Evolutionary conservation across 164 flowering plant species (phyloP), one percentile per base, ranked within the genome.

Genomic region (Annona cherimola): DNA sequence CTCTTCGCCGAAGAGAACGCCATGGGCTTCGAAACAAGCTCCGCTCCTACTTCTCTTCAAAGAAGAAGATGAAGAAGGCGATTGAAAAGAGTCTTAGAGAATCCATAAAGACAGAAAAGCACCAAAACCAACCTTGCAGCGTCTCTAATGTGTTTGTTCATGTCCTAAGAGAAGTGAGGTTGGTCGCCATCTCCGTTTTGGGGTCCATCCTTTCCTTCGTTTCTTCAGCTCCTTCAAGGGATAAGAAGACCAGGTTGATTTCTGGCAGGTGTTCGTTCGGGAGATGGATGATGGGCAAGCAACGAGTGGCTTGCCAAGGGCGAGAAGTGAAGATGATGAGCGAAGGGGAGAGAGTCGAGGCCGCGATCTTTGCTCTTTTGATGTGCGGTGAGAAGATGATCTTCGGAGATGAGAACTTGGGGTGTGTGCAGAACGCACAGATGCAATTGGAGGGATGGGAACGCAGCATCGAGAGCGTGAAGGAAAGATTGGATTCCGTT

Each of bases 391-490:
- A 26, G 35, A 26, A 26, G 35, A 26, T 26, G 35, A 26, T 71
- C 12, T 67, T 72, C 66, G 67, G 77, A 59, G 79, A 67, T 8
- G 60, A 2, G 8, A 77, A 76, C 63, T 61, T 42, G 3, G 75
- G 80, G 61, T 67, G 46, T 50, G 73, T 80, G 60, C 78, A 81
- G 8, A 45, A 69, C 42, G 84, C 82, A 4, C 77, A 69, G 41
- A 84, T 74, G 57, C 83, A 86, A 70, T 63, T 88, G 82, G 90
- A 83, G 68, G 86, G 76, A 6, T 84, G 86, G 77, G 88, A 83
- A 75, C 76, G 67, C 0, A 80, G 77, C 59, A 79, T 84, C 14
- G 82, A 81, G 67, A 81, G 79, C 59, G 73, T 86, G 74, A 89
- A 83, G 46, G 78, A 45, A 19, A 87, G 85, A 78, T 45, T 87